These are phyloP conservation scores for Nicotiana noctiflora DNA, from an alignment of 257 asterid species.

Conservation along the genomic window DNA sequence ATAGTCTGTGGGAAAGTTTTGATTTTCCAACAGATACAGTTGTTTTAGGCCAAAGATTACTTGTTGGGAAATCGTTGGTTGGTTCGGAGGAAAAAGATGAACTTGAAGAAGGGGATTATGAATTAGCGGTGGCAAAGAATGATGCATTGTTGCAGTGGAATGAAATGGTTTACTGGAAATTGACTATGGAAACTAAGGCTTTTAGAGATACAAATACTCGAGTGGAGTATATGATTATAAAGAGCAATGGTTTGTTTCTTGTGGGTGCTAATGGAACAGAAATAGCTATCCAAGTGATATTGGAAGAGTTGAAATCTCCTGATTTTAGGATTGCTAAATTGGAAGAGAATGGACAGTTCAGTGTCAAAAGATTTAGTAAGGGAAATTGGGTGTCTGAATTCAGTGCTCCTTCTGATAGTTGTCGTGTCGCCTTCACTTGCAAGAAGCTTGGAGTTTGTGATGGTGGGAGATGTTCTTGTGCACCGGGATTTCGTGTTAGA, in stretches of 20 bases:
- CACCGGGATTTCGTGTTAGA: constrained; percentile 6
- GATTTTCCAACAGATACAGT: constrained; percentile 52
- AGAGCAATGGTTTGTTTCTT: constrained; percentile 2
- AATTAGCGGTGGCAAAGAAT: constrained; percentile 30
- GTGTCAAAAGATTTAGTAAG: background rate
- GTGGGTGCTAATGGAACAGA: constrained; percentile 6
- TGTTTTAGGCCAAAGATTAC: constrained; percentile 49
- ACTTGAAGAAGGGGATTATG: constrained; percentile 38
- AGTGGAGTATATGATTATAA: constrained; percentile 31
- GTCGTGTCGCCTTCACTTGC: constrained; percentile 13
- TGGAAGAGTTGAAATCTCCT: background rate
- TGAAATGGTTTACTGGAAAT: constrained; percentile 40
- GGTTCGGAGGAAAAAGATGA: constrained; percentile 35
- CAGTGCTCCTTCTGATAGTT: background rate
- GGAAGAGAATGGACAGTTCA: constrained; percentile 2
- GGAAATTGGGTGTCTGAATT: constrained; percentile 4
- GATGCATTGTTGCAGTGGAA: constrained; percentile 48
- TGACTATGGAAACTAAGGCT: constrained; percentile 48
- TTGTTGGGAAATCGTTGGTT: constrained; percentile 18
- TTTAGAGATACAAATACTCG: constrained; percentile 20
- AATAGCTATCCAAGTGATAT: background rate
- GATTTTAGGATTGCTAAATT: constrained; percentile 3
- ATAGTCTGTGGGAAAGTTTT: constrained; percentile 63
- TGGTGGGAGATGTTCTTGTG: constrained; percentile 7
- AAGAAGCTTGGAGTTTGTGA: constrained; percentile 8